Evolutionary conservation across 768 basidiomycete species (phyloP).

Genomic region (Hypholoma fasciculare): DNA sequence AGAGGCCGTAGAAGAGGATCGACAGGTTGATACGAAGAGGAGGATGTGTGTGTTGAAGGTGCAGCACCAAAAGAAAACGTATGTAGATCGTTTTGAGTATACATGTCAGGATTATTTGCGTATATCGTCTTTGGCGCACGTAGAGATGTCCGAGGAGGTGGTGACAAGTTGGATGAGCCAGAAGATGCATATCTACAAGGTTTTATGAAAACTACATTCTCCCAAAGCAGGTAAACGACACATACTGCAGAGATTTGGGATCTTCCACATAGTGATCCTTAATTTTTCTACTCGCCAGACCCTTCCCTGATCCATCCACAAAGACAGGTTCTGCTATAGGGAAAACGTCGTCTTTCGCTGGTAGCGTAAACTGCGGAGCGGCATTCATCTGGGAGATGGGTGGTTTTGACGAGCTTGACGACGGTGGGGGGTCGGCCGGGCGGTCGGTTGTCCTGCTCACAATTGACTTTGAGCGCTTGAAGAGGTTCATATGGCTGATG

Average conservation of each 20-base stretch:
- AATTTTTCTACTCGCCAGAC: slow-evolving; percentile 15
- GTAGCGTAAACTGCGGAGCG: slow-evolving; percentile 4
- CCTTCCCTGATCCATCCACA: slow-evolving; percentile 3
- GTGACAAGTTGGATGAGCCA: slow-evolving; percentile 5
- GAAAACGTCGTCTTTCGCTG: not conserved
- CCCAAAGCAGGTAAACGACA: not conserved
- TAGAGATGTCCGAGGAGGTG: slow-evolving; percentile 13
- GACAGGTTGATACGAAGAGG: slow-evolving; percentile 28
- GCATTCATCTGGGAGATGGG: slow-evolving; percentile 16
- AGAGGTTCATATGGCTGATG: slow-evolving; percentile 19
- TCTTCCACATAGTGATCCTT: slow-evolving; percentile 19
- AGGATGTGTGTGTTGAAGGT: slow-evolving; percentile 25
- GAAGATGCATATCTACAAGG: slow-evolving; percentile 4
- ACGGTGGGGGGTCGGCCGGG: slow-evolving; percentile 12
- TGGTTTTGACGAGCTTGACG: slow-evolving; percentile 15
- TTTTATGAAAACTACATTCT: not conserved
- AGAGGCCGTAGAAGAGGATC: slow-evolving; percentile 36
- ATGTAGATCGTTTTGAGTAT: slow-evolving; percentile 43
- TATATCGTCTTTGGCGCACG: slow-evolving; percentile 14
- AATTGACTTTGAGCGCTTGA: slow-evolving; percentile 22
- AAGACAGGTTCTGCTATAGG: slow-evolving; percentile 6
- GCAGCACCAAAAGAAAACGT: slow-evolving; percentile 51
- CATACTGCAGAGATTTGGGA: slow-evolving; percentile 10
- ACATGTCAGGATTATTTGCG: slow-evolving; percentile 29
- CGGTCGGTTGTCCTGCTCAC: slow-evolving; percentile 8